phyloP scores from a whole-genome alignment of 345 rosid genomes.

The Litchi chinensis region DNA sequence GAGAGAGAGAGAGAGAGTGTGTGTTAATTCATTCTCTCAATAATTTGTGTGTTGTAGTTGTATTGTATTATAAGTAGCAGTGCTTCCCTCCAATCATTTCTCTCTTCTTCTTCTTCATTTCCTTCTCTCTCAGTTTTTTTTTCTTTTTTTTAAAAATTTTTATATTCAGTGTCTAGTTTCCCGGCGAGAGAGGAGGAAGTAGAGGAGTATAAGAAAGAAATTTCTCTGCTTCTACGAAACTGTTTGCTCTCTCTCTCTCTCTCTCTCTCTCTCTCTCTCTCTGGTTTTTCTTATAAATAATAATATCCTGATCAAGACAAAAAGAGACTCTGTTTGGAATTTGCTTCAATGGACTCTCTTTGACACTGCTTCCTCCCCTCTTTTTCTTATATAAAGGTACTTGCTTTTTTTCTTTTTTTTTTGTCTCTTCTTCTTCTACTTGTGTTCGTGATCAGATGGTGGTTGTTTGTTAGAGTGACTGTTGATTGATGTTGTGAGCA shows the following conservation, averaged over 20 bases:
- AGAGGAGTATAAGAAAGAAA: conserved; percentile 85
- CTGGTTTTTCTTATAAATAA: background rate
- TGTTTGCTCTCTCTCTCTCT: conserved; percentile 32
- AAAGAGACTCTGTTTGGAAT: conserved; percentile 22
- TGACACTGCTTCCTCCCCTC: background rate
- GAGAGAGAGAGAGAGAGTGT: background rate
- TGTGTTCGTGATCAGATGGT: conserved; percentile 6
- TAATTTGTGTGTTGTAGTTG: background rate
- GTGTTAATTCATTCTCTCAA: conserved; percentile 5
- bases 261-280: conserved; percentile 1
- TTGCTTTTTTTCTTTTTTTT: background rate
- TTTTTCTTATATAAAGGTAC: conserved; percentile 9
- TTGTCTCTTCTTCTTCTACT: background rate
- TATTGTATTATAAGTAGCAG: background rate
- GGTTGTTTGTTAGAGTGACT: background rate
- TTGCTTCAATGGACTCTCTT: conserved; percentile 29
- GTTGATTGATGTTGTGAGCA: background rate
- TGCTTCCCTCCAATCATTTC: conserved; percentile 35
- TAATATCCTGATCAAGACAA: conserved; percentile 26
- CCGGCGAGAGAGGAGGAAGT: conserved; percentile 82
- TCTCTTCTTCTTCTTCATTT: background rate
- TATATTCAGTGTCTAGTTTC: conserved; percentile 38
- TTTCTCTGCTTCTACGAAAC: conserved; percentile 82
- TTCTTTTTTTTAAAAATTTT: background rate
- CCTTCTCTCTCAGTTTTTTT: background rate